Percentiles rank a stretch among this genome's conserved stretches.
Evolutionary conservation across 495 filamentous ascomycete genomes (phyloP).

Genomic region (Alectoria sarmentosa): DNA sequence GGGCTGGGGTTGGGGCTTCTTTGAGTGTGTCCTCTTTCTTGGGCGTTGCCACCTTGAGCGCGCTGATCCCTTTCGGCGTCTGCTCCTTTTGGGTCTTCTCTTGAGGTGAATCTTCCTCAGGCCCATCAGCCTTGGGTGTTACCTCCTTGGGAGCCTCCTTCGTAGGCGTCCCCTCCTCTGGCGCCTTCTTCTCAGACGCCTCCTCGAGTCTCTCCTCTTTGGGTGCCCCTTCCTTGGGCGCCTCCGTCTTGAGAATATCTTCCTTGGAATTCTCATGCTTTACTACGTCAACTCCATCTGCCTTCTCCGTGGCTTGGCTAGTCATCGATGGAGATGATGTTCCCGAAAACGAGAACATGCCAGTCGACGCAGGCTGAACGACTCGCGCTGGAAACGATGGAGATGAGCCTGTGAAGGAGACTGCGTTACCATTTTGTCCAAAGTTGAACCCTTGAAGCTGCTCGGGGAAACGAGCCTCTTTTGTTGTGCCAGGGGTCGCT

Average conservation of each 20-base stretch:
- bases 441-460: background rate
- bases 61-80: background rate
- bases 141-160: background rate
- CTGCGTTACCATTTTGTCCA: background rate
- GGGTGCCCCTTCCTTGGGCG: no score
- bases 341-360: background rate
- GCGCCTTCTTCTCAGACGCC: no score
- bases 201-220: no score
- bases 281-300: no score
- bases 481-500: background rate
- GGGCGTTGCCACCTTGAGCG: no score
- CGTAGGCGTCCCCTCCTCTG: background rate
- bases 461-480: no score
- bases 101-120: background rate
- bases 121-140: background rate
- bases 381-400: background rate
- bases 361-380: background rate
- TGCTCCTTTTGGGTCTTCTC: background rate
- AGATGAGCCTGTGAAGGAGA: background rate
- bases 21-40: background rate
- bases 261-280: no score
- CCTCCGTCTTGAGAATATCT: no score
- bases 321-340: background rate
- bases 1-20: background rate
- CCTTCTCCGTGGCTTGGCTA: no score